Conservation (phyloP, 202 grass and related monocot genomes). For the Schoenoplectus triqueter region DNA sequence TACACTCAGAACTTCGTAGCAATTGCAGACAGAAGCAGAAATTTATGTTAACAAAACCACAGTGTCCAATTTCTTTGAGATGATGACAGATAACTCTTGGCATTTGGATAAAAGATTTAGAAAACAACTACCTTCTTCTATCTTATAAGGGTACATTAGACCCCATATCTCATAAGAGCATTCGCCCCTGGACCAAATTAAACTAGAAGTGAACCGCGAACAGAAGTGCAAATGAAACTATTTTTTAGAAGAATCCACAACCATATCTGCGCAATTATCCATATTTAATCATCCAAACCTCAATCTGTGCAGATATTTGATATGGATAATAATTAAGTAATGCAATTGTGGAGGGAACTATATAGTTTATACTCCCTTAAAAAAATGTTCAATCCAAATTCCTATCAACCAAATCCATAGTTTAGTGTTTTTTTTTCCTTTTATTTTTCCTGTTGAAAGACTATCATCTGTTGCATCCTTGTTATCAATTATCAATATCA, state of each 20-base stretch:
- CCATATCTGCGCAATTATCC: too few relatives aligned
- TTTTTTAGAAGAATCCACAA: too few relatives aligned
- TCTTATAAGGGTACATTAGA: constrained; percentile 9
- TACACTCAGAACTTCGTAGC: constrained; percentile 4
- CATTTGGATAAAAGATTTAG: not conserved
- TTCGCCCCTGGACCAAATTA: constrained; percentile 7
- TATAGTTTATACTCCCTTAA: constrained; percentile 4
- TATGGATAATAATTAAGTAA: not conserved
- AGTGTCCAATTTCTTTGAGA: constrained; percentile 13
- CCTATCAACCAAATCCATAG: not conserved
- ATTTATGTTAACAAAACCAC: too few relatives aligned
- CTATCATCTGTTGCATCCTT: not conserved
- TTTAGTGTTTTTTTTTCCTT: not conserved
- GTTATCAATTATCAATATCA: constrained; percentile 6
- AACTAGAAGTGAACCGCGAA: too few relatives aligned
- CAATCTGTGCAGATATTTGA: too few relatives aligned
- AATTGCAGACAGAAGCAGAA: not conserved
- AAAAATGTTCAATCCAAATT: constrained; percentile 5
- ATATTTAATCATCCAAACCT: too few relatives aligned
- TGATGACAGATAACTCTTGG: not conserved
- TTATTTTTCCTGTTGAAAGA: not conserved
- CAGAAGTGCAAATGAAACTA: too few relatives aligned
- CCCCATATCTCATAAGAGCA: not conserved
- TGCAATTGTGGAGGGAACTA: not conserved
- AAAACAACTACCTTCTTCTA: constrained; percentile 1